phyloP scores from a whole-genome alignment of 495 filamentous ascomycete species.

The Podospora fimiseda region DNA sequence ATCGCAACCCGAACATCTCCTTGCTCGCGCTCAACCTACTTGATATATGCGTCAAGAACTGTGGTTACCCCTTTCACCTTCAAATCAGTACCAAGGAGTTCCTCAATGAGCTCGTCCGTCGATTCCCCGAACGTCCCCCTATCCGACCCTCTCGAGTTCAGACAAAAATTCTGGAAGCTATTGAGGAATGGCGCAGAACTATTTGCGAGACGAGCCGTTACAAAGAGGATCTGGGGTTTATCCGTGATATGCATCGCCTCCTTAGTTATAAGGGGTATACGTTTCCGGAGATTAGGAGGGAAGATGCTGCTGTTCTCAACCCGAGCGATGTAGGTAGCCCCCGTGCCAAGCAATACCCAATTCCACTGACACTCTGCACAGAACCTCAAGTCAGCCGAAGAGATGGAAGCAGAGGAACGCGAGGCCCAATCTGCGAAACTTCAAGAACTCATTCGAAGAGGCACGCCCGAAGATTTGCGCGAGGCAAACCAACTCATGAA shows the following conservation, averaged over 20 bases:
- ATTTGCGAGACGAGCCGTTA: constrained; percentile 97
- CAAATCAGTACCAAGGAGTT: constrained; percentile 99
- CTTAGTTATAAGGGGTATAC: constrained; percentile 94
- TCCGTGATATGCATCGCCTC: constrained; percentile 95
- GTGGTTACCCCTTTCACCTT: constrained; percentile 97
- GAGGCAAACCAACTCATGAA: constrained; percentile 98
- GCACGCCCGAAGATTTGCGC: constrained; percentile 84
- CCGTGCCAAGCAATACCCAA: neutral
- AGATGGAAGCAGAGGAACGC: constrained; percentile 96
- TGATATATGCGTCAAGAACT: constrained; percentile 99
- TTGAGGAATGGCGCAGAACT: constrained; percentile 97
- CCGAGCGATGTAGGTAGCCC: constrained; percentile 80
- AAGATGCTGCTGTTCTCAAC: constrained; percentile 96
- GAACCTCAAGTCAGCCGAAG: constrained; percentile 93
- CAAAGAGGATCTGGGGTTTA: constrained; percentile 93
- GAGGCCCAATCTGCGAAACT: constrained; percentile 95
- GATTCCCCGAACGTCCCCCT: constrained; percentile 91
- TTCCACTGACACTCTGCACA: constrained; percentile 28
- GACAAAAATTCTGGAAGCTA: constrained; percentile 86
- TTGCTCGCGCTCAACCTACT: constrained; percentile 86
- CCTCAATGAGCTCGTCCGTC: constrained; percentile 92
- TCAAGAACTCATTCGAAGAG: constrained; percentile 90
- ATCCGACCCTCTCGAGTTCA: constrained; percentile 81
- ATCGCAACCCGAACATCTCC: constrained; percentile 91
- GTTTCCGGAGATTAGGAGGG: constrained; percentile 83